phyloP scores from a whole-genome alignment of 345 rosid genomes.

The Bruguiera sexangula region DNA sequence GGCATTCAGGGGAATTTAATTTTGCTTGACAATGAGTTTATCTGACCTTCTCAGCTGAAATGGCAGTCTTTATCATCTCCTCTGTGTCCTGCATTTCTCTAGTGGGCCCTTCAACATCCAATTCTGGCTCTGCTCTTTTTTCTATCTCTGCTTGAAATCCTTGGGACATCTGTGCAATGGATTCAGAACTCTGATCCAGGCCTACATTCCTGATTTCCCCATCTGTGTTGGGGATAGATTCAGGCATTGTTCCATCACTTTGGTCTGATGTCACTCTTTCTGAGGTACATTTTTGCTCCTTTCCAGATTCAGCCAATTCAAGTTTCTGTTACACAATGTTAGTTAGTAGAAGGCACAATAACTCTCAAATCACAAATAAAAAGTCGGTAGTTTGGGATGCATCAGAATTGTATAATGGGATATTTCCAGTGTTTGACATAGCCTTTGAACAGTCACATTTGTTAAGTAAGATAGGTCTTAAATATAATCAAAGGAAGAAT shows the following conservation, averaged over 20 bases:
- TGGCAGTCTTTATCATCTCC: constrained; percentile 26
- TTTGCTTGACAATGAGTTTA: background rate
- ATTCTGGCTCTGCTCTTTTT: constrained; percentile 19
- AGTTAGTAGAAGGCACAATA: constrained; percentile 15
- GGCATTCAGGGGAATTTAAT: constrained; percentile 10
- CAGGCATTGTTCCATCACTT: constrained; percentile 13
- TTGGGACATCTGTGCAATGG: constrained; percentile 5
- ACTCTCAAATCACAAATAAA: background rate
- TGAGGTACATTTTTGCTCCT: constrained; percentile 14
- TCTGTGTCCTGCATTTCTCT: constrained; percentile 22
- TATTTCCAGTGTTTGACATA: background rate
- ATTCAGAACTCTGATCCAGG: constrained; percentile 13
- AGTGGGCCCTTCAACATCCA: constrained; percentile 21
- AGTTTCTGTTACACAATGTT: constrained; percentile 27
- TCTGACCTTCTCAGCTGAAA: constrained; percentile 42
- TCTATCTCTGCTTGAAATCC: constrained; percentile 17
- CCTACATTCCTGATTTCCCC: constrained; percentile 13
- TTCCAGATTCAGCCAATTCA: constrained; percentile 10
- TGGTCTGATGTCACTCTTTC: constrained; percentile 22
- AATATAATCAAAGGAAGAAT: background rate
- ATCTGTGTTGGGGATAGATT: constrained; percentile 5
- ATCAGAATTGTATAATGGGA: background rate
- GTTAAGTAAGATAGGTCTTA: background rate
- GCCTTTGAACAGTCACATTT: constrained; percentile 1
- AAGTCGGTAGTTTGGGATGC: background rate